phyloP scores from a whole-genome alignment of 192 early-diverging fungal species.

The Rhizophagus prolifer region DNA sequence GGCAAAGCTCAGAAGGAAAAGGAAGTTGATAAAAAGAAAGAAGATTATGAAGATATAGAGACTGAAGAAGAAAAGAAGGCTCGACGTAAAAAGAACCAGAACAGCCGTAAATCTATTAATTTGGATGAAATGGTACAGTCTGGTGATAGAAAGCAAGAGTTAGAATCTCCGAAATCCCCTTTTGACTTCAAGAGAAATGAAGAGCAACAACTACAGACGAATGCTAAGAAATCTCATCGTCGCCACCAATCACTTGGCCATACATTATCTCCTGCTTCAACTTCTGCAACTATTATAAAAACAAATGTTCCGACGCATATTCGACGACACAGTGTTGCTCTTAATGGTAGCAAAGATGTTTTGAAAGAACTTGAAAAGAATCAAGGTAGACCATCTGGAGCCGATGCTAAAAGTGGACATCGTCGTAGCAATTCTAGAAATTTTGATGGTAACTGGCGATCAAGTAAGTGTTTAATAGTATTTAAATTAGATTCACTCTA shows the following conservation, averaged over 20 bases:
- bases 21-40: slow-evolving; percentile 29
- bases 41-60: slow-evolving; percentile 19
- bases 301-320: slow-evolving; percentile 1
- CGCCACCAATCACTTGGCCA: slow-evolving; percentile 30
- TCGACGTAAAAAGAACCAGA: slow-evolving; percentile 20
- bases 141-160: slow-evolving; percentile 13
- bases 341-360: slow-evolving; percentile 31
- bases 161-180: slow-evolving; percentile 12
- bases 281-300: neutral
- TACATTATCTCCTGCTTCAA: neutral
- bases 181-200: slow-evolving; percentile 23
- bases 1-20: slow-evolving; percentile 36
- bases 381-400: neutral
- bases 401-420: slow-evolving; percentile 28
- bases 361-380: slow-evolving; percentile 27
- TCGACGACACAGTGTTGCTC: slow-evolving; percentile 30
- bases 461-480: slow-evolving; percentile 20
- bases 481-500: neutral
- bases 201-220: neutral
- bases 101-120: slow-evolving; percentile 14
- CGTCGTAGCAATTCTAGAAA: slow-evolving; percentile 42
- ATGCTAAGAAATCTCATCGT: slow-evolving; percentile 27
- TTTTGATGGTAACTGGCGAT: slow-evolving; percentile 42
- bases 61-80: slow-evolving; percentile 19
- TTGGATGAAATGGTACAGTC: neutral